Evolutionary conservation across 495 filamentous ascomycete genomes (phyloP), one percentile per base, ranked within the genome.

Genomic region (Xylaria palmicola): DNA sequence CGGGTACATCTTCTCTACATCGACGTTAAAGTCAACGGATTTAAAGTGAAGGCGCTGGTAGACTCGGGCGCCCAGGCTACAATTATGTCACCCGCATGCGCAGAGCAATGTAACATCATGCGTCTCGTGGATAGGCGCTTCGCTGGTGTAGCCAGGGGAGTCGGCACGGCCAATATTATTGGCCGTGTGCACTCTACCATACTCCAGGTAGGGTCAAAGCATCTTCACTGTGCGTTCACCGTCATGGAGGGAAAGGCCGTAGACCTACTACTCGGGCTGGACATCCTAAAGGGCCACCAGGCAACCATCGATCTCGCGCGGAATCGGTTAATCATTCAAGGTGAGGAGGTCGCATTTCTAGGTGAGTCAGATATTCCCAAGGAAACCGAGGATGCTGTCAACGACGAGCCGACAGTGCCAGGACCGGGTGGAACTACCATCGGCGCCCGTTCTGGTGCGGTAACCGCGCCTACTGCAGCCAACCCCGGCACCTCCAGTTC

Each of bases 211-310:
- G 95, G 94, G 17, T 83, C 82, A 36, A 84, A 93, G 68, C 92
- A 91, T 68, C 83, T 99, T 51, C 86, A 93, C 0, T 97, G 92
- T 79, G 90, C 89, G 49, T 99, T 99, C 75, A 98, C 95, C n/a
- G 94, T 99, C 64, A 97, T 99, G 94, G 94, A 99, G 75, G 94
- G 94, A 36, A 99, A 98, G 74, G 86, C 90, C 59, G 94, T 98
- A n/a, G 94, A 98, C 67, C 79, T 99, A 10, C 83, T 99, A 7
- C 81, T 99, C 10, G 94, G 94, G 6, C 78, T 99, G 45, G 94
- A 99, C 71, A 99, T 99, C 90, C 78, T 98, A 51, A 96, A 92
- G 74, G 84, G 95, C 30, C 90, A 97, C 72, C 93, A 96, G 74
- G 94, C 93, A 4, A 90, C 83, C 59, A 91, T 99, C 63, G 95